Conservation (phyloP, 768 basidiomycete genomes). For the Russula earlei region DNA sequence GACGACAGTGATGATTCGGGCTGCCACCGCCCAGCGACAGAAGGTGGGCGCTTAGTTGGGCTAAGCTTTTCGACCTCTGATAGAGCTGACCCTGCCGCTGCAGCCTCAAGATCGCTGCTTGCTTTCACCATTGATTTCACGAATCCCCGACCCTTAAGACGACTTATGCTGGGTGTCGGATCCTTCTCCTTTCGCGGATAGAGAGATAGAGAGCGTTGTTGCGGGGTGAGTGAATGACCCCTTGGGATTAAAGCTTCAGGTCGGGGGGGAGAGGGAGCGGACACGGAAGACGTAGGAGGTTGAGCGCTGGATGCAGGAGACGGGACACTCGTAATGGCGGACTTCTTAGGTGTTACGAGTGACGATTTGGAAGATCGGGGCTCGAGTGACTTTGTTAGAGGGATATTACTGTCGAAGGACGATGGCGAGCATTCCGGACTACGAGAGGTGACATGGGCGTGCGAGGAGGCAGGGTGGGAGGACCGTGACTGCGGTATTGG, state of each 20-base stretch:
- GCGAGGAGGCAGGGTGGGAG: conserved; percentile 1
- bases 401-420: neutral
- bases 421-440: neutral
- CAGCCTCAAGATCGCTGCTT: conserved; percentile 41
- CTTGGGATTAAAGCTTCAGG: conserved; percentile 44
- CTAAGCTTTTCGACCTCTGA: conserved; percentile 12
- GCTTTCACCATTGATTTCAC: conserved; percentile 76
- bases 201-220: conserved; percentile 49
- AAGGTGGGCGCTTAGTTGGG: conserved; percentile 2
- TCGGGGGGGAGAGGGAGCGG: conserved; percentile 36
- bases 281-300: conserved; percentile 21
- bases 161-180: conserved; percentile 71
- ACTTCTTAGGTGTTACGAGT: conserved; percentile 20
- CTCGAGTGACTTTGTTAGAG: conserved; percentile 7
- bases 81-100: conserved; percentile 27
- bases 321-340: conserved; percentile 26
- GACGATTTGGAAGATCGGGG: conserved; percentile 15
- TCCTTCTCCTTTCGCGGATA: conserved; percentile 53
- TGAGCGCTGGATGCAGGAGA: conserved; percentile 19
- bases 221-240: conserved; percentile 34
- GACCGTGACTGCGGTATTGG: neutral
- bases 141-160: conserved; percentile 78
- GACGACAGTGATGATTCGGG: conserved; percentile 1
- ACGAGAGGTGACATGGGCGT: neutral
- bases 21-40: conserved; percentile 14